These are phyloP conservation scores for Nemania sp. DNA, from an alignment of 2,329 filamentous ascomycete genomes.

Conservation along the genomic window DNA sequence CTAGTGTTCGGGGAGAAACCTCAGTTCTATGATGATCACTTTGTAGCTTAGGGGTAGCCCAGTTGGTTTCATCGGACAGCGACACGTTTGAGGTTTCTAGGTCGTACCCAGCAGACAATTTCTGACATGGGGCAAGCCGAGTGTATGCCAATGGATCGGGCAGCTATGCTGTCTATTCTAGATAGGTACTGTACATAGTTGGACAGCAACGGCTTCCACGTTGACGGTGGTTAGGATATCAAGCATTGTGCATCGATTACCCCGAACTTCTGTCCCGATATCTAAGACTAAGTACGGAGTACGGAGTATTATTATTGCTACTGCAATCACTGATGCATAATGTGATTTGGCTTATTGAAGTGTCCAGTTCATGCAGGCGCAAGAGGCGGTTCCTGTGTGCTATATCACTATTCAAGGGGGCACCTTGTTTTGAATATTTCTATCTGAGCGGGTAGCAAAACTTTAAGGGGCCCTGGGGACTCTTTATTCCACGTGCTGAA, in stretches of 20 bases:
- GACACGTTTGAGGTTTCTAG: constrained; percentile 11
- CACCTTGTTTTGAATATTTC: constrained; percentile 12
- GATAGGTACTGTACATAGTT: no score
- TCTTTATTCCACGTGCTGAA: no score
- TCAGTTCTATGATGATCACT: not conserved
- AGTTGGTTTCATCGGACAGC: constrained; percentile 1
- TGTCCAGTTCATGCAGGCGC: constrained; percentile 9
- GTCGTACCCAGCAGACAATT: no score
- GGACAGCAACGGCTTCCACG: not conserved
- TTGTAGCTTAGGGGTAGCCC: not conserved
- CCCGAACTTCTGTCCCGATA: no score
- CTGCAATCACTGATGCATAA: constrained; percentile 2
- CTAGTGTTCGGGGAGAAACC: constrained; percentile 12
- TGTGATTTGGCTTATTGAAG: no score
- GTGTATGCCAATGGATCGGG: constrained; percentile 5
- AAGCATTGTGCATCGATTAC: constrained; percentile 8
- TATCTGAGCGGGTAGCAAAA: constrained; percentile 10
- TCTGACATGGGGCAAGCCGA: no score
- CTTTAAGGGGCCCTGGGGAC: constrained; percentile 11
- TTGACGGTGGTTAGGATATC: not conserved
- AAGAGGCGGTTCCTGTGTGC: constrained; percentile 8
- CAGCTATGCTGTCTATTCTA: constrained; percentile 9
- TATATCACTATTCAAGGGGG: constrained; percentile 15
- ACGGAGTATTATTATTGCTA: not conserved
- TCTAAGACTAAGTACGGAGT: no score